Percentiles rank a stretch among this genome's conserved stretches.
Conservation (phyloP, 1,139 yeast genomes). For the Yamadazyma dendronema region DNA sequence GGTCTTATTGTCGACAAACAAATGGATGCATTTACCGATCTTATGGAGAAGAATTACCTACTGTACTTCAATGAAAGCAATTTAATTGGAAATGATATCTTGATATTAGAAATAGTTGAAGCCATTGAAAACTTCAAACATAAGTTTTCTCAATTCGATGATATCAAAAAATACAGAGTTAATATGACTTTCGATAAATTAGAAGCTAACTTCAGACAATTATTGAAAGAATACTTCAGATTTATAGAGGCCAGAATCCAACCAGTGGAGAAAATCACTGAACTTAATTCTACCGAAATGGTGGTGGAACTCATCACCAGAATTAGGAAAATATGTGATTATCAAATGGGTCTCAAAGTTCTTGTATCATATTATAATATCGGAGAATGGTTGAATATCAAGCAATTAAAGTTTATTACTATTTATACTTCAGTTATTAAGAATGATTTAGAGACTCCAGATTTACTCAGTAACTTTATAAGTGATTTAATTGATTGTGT, state of each 20-base stretch:
- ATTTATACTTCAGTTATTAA: conserved; percentile 50
- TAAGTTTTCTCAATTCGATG: conserved; percentile 12
- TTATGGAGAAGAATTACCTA: conserved; percentile 16
- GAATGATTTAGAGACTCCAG: conserved; percentile 31
- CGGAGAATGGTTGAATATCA: conserved; percentile 69
- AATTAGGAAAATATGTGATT: conserved; percentile 64
- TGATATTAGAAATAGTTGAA: conserved; percentile 47
- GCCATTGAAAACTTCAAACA: conserved; percentile 10
- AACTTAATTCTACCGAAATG: conserved; percentile 66
- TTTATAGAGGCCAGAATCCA: conserved; percentile 53
- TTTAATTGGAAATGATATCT: conserved; percentile 28
- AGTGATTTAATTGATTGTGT: conserved; percentile 77
- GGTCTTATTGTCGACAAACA: conserved; percentile 23
- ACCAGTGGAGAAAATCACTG: conserved; percentile 44
- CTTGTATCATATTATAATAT: conserved; percentile 53
- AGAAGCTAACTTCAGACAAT: conserved; percentile 23
- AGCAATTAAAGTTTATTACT: conserved; percentile 50
- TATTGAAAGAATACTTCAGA: conserved; percentile 57
- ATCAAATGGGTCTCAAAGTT: conserved; percentile 49
- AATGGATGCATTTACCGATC: conserved; percentile 23
- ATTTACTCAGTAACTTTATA: conserved; percentile 58
- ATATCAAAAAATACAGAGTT: conserved; percentile 15
- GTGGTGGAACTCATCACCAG: conserved; percentile 66
- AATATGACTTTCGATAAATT: conserved; percentile 18
- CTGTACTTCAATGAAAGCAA: conserved; percentile 14